Percentiles rank a stretch among this genome's conserved stretches.
phyloP scores from a whole-genome alignment of 1,284 basidiomycete genomes.

The Phenoliferia sp. region DNA sequence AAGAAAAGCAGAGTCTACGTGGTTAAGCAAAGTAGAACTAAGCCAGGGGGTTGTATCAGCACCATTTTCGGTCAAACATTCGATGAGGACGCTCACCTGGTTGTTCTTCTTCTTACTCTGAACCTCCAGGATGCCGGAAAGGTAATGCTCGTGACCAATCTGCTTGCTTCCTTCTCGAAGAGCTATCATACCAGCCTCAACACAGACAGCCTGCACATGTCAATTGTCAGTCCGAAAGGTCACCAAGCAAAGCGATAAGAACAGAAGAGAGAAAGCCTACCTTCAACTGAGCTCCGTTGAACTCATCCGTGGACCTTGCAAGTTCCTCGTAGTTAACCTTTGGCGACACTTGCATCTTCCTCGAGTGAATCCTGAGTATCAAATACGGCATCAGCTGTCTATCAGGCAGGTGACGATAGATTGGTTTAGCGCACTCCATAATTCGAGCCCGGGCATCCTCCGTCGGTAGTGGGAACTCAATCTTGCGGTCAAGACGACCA shows the following conservation, averaged over 20 bases:
- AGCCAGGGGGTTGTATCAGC: too few relatives aligned
- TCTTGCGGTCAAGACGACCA: slow-evolving; percentile 70
- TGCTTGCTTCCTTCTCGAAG: slow-evolving; percentile 87
- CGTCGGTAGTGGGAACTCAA: slow-evolving; percentile 73
- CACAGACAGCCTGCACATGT: slow-evolving; percentile 68
- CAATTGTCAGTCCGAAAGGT: neutral
- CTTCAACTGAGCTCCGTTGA: slow-evolving; percentile 63
- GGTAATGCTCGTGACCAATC: slow-evolving; percentile 86
- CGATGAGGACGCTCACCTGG: neutral
- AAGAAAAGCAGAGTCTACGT: too few relatives aligned
- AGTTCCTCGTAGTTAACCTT: slow-evolving; percentile 74
- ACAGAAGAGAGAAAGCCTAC: slow-evolving; percentile 28
- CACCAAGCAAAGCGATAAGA: neutral
- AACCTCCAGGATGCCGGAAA: slow-evolving; percentile 83
- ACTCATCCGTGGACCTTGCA: slow-evolving; percentile 68
- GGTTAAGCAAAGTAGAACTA: too few relatives aligned
- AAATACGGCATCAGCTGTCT: neutral
- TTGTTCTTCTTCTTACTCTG: slow-evolving; percentile 16
- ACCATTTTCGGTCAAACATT: too few relatives aligned
- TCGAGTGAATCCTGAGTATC: slow-evolving; percentile 58
- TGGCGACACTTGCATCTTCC: slow-evolving; percentile 81
- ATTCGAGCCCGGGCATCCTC: slow-evolving; percentile 68
- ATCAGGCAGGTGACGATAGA: neutral
- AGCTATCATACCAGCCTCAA: slow-evolving; percentile 98
- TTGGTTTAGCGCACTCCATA: slow-evolving; percentile 48